Percentiles rank a stretch among this genome's conserved stretches.
phyloP scores from a whole-genome alignment of 352 stramenopile species.

The Phytophthora citricola region DNA sequence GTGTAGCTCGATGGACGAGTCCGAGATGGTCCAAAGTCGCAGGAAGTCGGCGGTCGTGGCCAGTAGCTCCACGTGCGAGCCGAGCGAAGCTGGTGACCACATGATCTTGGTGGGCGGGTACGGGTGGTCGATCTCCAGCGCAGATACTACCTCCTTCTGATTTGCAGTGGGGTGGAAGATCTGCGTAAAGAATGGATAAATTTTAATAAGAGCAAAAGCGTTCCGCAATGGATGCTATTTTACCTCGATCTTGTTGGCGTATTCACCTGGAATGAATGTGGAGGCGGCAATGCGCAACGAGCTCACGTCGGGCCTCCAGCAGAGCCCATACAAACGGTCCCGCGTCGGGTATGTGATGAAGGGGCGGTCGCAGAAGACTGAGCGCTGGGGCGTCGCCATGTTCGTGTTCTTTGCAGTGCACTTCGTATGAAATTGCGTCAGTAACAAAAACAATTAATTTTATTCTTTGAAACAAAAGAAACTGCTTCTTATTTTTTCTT shows the following conservation, averaged over 20 bases:
- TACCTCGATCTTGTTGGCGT: slow-evolving; percentile 91
- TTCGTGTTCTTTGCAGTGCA: not conserved
- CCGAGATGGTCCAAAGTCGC: slow-evolving; percentile 77
- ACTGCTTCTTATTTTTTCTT: not conserved
- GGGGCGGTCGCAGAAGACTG: slow-evolving; percentile 46
- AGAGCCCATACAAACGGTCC: slow-evolving; percentile 79
- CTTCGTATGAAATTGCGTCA: not conserved
- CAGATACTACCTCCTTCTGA: slow-evolving; percentile 61
- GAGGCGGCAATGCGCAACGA: slow-evolving; percentile 73
- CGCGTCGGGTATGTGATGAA: slow-evolving; percentile 79
- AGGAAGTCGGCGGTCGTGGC: slow-evolving; percentile 88
- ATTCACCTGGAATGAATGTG: slow-evolving; percentile 85
- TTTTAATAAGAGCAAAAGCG: not conserved
- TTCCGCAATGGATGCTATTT: slow-evolving; percentile 11
- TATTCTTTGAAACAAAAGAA: slow-evolving; percentile 7
- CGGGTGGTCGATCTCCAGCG: slow-evolving; percentile 82
- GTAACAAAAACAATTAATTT: too few relatives aligned
- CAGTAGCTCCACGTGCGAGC: slow-evolving; percentile 66
- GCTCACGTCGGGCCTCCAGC: slow-evolving; percentile 69
- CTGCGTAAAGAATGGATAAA: slow-evolving; percentile 32
- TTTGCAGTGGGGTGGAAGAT: slow-evolving; percentile 67
- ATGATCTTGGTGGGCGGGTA: slow-evolving; percentile 91
- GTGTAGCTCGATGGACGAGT: slow-evolving; percentile 78
- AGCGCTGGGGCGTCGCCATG: slow-evolving; percentile 33
- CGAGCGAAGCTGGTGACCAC: slow-evolving; percentile 75